Evolutionary conservation across 768 basidiomycete species (phyloP), one percentile per base, ranked within the genome.

Genomic region (Dioszegia crocea): DNA sequence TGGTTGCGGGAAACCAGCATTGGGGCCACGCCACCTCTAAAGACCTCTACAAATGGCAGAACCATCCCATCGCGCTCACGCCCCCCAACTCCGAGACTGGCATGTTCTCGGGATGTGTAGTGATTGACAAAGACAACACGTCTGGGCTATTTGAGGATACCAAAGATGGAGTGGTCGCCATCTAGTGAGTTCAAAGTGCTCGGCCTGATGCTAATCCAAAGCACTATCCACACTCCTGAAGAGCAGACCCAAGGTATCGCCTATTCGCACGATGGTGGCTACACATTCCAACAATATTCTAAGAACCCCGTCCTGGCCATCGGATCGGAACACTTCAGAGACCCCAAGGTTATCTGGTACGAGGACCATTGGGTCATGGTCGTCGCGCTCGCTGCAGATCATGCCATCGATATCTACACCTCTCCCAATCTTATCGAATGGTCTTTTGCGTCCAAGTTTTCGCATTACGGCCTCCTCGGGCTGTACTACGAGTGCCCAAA

Each of bases 1-100:
- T 67, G 27, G 63, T 68, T 27, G 70, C 68, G 1, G 70, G 66
- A 1, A 76, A 74, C 57, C 70, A 73, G 53, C 64, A 67, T 40
- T 76, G 75, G 75, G 73, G 70, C 24, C 75, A 76, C 52, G 73
- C 73, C 1, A 76, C 71, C 17, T 68, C 68, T 4, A 21, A 45
- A 3, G 73, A 76, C 51, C 63, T 76, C 3, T 73, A 71, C 39
- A 36, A 59, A 50, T 76, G 75, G 75, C 59, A 52, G 21, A 71
- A 68, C 30, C 68, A 70, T 47, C 70, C 71, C 5, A 70, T 76
- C 39, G 72, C 74, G 1, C 55, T 76, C 19, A 68, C 60, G 27
- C 70, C 71, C 10, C 65, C 72, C 4, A 59, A 64, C 51, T 12
- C 41, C 10, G 58, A 41, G 19, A 31, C 68, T 12, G 60, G 62